Conservation (phyloP, 805 yeast species). For the Nakazawaea molendinolei region DNA sequence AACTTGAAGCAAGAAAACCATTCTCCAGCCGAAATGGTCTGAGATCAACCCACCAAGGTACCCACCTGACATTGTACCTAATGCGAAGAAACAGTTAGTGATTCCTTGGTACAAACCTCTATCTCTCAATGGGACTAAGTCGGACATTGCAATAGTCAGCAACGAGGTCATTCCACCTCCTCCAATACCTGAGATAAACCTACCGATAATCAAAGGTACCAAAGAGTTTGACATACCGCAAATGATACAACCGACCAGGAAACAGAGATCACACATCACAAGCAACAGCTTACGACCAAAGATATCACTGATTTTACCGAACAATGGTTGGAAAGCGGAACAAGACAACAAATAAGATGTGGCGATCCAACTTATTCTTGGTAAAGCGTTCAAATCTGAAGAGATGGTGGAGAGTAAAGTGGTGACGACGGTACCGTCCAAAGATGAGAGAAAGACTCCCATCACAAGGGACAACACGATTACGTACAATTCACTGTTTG, state of each 20-base stretch:
- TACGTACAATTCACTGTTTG: constrained; percentile 4
- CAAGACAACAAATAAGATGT: constrained; percentile 62
- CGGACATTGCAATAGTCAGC: constrained; percentile 72
- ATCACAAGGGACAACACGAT: constrained; percentile 9
- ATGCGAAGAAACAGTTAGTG: constrained; percentile 71
- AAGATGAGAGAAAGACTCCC: constrained; percentile 49
- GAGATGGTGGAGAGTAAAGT: constrained; percentile 62
- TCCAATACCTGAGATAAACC: constrained; percentile 81
- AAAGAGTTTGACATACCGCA: constrained; percentile 48
- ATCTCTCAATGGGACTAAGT: constrained; percentile 71
- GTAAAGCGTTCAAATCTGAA: constrained; percentile 58
- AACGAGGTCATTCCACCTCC: constrained; percentile 85
- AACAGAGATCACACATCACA: constrained; percentile 45
- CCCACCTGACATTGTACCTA: constrained; percentile 77
- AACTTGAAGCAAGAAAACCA: constrained; percentile 48
- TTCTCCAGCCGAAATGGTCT: constrained; percentile 58
- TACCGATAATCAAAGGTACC: constrained; percentile 39
- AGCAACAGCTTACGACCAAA: constrained; percentile 57
- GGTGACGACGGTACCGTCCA: constrained; percentile 64
- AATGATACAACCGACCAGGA: constrained; percentile 49
- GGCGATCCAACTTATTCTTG: constrained; percentile 67
- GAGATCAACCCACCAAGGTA: constrained; percentile 52
- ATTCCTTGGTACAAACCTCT: constrained; percentile 85
- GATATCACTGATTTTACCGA: constrained; percentile 65
- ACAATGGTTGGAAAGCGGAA: constrained; percentile 69